Evolutionary conservation across 2,329 filamentous ascomycete species (phyloP).

Genomic region (Zarea fungicola): DNA sequence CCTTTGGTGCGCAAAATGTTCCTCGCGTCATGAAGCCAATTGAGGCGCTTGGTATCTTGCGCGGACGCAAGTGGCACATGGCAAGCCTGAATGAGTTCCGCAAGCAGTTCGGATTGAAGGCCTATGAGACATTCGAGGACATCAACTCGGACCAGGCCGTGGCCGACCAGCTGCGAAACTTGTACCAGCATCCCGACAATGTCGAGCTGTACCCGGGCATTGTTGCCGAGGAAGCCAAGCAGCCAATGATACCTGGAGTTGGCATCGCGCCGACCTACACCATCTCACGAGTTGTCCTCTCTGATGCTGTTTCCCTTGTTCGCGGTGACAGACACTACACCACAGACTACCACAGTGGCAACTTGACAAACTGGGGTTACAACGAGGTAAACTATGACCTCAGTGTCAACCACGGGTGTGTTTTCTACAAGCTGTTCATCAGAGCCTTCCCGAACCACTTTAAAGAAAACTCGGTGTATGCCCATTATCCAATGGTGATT

Average conservation of each 20-base stretch:
- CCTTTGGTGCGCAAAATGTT: constrained; percentile 68
- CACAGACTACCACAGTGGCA: constrained; percentile 66
- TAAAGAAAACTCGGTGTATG: constrained; percentile 71
- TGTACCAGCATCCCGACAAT: constrained; percentile 74
- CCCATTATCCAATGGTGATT: constrained; percentile 68
- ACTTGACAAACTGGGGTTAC: constrained; percentile 81
- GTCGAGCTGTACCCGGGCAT: constrained; percentile 79
- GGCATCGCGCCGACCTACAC: constrained; percentile 73
- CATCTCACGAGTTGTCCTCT: constrained; percentile 69
- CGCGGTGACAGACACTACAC: constrained; percentile 77
- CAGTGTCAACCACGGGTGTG: constrained; percentile 71
- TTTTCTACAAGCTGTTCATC: constrained; percentile 79
- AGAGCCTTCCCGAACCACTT: constrained; percentile 78
- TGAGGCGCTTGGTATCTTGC: constrained; percentile 75
- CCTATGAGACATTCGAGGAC: constrained; percentile 72
- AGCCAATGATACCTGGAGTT: constrained; percentile 67
- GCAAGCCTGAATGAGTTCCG: constrained; percentile 81
- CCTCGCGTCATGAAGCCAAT: constrained; percentile 68
- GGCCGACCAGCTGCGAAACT: constrained; percentile 56
- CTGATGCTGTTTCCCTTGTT: constrained; percentile 73
- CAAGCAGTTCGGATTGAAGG: constrained; percentile 72
- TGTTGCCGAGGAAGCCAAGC: constrained; percentile 69
- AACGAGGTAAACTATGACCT: constrained; percentile 68
- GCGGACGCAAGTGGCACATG: constrained; percentile 70
- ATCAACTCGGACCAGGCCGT: constrained; percentile 75